Conservation (phyloP, 2,329 filamentous ascomycete species). For the Diaporthe destruens region DNA sequence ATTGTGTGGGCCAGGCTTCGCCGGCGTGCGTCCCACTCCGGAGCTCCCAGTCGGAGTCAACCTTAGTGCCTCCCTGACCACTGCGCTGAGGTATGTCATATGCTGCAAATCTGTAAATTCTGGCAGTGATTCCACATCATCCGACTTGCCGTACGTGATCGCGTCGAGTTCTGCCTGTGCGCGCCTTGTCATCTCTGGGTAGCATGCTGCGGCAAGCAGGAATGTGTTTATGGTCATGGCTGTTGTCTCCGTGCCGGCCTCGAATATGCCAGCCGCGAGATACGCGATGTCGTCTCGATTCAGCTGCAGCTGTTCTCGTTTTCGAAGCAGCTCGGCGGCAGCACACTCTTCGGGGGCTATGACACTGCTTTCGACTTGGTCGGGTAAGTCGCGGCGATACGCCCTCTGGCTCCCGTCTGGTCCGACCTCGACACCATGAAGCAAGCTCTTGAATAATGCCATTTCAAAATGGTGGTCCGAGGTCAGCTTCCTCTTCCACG, state of each 20-base stretch:
- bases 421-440: slow-evolving; percentile 15
- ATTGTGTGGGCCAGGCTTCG: neutral
- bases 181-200: slow-evolving; percentile 1
- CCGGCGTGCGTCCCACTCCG: slow-evolving; percentile 37
- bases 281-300: slow-evolving; percentile 33
- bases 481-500: slow-evolving; percentile 37
- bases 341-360: slow-evolving; percentile 32
- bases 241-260: slow-evolving; percentile 41
- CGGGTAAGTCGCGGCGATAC: neutral
- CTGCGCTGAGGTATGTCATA: slow-evolving; percentile 26
- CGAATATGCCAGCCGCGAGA: slow-evolving; percentile 39
- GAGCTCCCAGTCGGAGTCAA: slow-evolving; percentile 38
- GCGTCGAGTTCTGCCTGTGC: slow-evolving; percentile 37
- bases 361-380: neutral
- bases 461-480: slow-evolving; percentile 36
- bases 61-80: slow-evolving; percentile 39
- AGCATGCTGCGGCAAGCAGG: slow-evolving; percentile 36
- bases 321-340: slow-evolving; percentile 34
- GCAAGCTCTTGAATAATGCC: slow-evolving; percentile 25
- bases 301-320: neutral
- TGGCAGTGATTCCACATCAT: neutral
- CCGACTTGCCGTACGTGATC: neutral
- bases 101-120: slow-evolving; percentile 36
- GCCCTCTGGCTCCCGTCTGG: neutral
- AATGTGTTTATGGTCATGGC: slow-evolving; percentile 41